Base-by-base conservation (phyloP, 768 basidiomycete genomes). In the Boletus pseudopeckii region DNA sequence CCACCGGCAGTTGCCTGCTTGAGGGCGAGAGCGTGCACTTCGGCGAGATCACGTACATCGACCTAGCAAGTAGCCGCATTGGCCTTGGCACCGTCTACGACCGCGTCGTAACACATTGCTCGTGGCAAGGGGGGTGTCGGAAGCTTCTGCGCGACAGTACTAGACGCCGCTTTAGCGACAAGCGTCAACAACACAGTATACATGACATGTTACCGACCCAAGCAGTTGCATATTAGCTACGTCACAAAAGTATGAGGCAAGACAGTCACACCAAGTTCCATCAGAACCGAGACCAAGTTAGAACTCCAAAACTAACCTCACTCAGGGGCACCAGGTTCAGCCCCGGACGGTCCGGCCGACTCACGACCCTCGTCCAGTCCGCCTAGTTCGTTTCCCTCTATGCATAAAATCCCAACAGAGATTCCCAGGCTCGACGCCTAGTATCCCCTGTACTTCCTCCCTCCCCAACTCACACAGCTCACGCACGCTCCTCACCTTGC, bases 401-500 rank as follows among this genome's bases (percentile, higher is more conserved):
- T 91, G 87, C 60, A 97, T 77, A 65, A 98, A 98, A 32, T 86
- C 80, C 74, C 80, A 92, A 61, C 90, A 89, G 14, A 79, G 69
- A 64, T 82, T 88, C 22, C 92, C 95, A 0, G 88, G 86, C 61
- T 91, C 93, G 4, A 80, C 80, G 6, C 93, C 93, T 34, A 96
- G 67, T 22, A 94, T 77, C 17, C 77, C 83, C 69, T 91, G 85
- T 44, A 97, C 78, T 52, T 84, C 74, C 53, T 71, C 66, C 55
- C 84, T 65, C 41, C 66, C 66, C 74, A 94, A 71, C 65, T 78
- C 81, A 61, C 88, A 90, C 52, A 98, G 70, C 67, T 86, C 86
- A 49, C 82, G 76, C 30, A 98, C 80, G 66, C 81, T 92, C 59
- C 75, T 73, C n/a, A 95, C 86, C 64, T 82, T 85, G 60, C 77